Conservation (phyloP, 2,329 filamentous ascomycete species). For the Rhexocercosporidium sp. region DNA sequence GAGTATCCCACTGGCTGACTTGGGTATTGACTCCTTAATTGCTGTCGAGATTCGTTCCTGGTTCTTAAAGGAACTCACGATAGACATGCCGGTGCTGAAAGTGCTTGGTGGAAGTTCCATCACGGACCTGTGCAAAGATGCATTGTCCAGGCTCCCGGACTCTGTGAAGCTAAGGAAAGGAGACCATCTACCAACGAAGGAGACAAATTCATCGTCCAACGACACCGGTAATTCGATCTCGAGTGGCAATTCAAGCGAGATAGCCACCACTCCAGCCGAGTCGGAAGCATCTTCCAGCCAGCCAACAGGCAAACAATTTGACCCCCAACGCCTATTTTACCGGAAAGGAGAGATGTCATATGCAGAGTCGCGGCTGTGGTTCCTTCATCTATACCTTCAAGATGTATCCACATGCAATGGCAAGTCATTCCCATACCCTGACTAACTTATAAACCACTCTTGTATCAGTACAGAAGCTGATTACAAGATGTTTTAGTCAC, state of each 20-base stretch:
- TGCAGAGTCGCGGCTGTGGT: conserved; percentile 33
- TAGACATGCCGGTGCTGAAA: conserved; percentile 33
- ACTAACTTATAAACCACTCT: conserved; percentile 21
- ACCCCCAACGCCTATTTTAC: background rate
- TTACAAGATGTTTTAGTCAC: too few species aligned
- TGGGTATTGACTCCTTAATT: conserved; percentile 41
- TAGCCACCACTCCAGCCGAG: background rate
- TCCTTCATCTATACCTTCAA: conserved; percentile 31
- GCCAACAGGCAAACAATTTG: background rate
- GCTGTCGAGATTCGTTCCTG: conserved; percentile 44
- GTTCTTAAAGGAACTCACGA: conserved; percentile 51
- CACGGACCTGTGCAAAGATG: background rate
- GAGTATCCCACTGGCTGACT: conserved; percentile 32
- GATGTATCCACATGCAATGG: conserved; percentile 36
- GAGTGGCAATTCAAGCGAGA: too few species aligned
- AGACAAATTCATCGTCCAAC: background rate
- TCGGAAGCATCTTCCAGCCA: background rate
- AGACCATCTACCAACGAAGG: background rate
- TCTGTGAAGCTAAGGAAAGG: background rate
- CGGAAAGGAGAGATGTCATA: conserved; percentile 13
- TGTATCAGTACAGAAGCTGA: too few species aligned
- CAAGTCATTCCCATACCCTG: conserved; percentile 21
- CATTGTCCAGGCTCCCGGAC: background rate
- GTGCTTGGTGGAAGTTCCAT: conserved; percentile 24
- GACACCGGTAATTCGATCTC: background rate